Evolutionary conservation across 2,329 filamentous ascomycete species (phyloP).

Genomic region (Fusarium graminum): DNA sequence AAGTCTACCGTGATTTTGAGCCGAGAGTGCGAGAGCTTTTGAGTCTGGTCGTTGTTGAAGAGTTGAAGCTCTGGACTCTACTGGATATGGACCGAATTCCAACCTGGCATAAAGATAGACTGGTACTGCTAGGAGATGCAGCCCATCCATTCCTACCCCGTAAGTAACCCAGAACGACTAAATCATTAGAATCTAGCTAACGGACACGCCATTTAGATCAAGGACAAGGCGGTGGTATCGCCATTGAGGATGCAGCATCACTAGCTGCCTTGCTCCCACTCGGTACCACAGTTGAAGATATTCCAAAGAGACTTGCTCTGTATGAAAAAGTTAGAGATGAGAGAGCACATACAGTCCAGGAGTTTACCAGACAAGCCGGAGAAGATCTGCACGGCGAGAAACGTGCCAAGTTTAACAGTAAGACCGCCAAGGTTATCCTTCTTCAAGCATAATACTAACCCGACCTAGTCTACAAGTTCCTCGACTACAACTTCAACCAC

Average conservation of each 20-base stretch:
- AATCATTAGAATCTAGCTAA: fast-evolving
- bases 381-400: conserved; percentile 58
- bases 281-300: conserved; percentile 58
- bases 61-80: conserved; percentile 69
- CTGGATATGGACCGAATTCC: conserved; percentile 72
- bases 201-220: conserved; percentile 7
- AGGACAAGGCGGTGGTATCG: conserved; percentile 63
- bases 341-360: conserved; percentile 69
- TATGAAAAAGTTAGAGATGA: conserved; percentile 71
- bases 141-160: conserved; percentile 75
- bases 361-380: conserved; percentile 67
- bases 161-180: fast-evolving
- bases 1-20: conserved; percentile 59
- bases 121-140: conserved; percentile 74
- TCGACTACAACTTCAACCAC: conserved; percentile 37
- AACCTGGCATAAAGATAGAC: conserved; percentile 64
- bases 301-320: conserved; percentile 68
- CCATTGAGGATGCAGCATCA: conserved; percentile 75
- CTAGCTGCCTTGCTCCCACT: conserved; percentile 67
- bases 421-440: conserved; percentile 6
- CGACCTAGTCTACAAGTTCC: conserved; percentile 20
- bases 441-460: background rate
- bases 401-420: conserved; percentile 57
- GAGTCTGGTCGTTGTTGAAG: conserved; percentile 58
- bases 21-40: conserved; percentile 57